Evolutionary conservation across 2,329 filamentous ascomycete genomes (phyloP), one percentile per base, ranked within the genome.

Genomic region (Ascochyta rabiei): DNA sequence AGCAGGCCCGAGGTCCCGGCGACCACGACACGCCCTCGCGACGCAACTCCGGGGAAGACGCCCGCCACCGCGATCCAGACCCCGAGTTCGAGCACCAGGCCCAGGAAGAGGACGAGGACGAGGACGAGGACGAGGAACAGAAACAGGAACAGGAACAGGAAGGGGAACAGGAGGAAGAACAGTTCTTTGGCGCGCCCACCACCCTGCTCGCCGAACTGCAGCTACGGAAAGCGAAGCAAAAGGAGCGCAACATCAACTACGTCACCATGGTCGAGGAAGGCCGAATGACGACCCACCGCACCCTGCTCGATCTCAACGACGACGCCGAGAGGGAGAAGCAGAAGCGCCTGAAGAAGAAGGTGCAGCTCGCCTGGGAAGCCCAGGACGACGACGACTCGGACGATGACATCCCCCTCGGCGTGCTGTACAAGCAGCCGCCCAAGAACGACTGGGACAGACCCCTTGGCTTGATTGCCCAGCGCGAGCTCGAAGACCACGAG

Each of bases 191-290:
- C 0, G 84, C 87, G 4, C 95, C 95, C 0, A 96, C 92, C 1
- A 99, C 95, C 0, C 82, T 99, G 0, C 84, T 99, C 21, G 95
- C 95, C 0, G 95, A 99, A 72, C 80, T 99, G 7, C 91, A 97
- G 71, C 79, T 96, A 60, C 89, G 95, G 45, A 98, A 99, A 72
- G 87, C 90, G 56, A 90, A 96, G 64, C 88, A 96, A 67, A 93
- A 91, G 74, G 81, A 87, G 58, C 87, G 95, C 31, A 95, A 88
- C 26, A 84, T 87, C 19, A 89, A 89, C 13, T 82, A 87, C 19
- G 81, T 84, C 28, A 85, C 82, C 13, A 78, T 82, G 1, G 83
- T 81, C 63, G 88, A 89, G 18, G 87, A 89, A 49, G 93, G 91
- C n/a, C 88, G 96, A 82, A 62, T 68, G 40, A 62, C 63, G 15